Percentiles rank a stretch among this genome's conserved stretches.
Conservation (phyloP, 768 basidiomycete genomes). For the Agaricus blazei region DNA sequence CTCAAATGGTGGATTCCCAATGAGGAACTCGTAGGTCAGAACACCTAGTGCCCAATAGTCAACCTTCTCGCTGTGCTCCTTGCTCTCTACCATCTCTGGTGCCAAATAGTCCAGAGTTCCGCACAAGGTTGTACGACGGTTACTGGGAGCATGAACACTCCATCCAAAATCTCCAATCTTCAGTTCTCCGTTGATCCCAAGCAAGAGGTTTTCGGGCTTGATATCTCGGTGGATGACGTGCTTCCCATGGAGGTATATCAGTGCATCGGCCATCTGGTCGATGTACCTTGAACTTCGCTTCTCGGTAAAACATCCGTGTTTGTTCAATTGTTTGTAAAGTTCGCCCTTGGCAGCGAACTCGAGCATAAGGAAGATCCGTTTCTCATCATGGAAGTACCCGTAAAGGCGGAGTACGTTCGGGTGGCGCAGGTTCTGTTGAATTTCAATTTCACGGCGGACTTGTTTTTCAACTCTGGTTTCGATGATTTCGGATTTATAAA, state of each 20-base stretch:
- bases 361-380: slow-evolving; percentile 96
- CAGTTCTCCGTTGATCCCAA: slow-evolving; percentile 93
- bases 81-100: slow-evolving; percentile 96
- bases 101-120: slow-evolving; percentile 96
- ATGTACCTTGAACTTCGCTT: slow-evolving; percentile 86
- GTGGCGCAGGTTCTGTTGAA: slow-evolving; percentile 93
- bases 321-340: slow-evolving; percentile 91
- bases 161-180: slow-evolving; percentile 99
- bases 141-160: slow-evolving; percentile 94
- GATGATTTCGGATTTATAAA: slow-evolving; percentile 96
- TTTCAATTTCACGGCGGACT: slow-evolving; percentile 95
- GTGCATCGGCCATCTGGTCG: slow-evolving; percentile 96
- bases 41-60: slow-evolving; percentile 98
- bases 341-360: slow-evolving; percentile 98
- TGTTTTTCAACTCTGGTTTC: slow-evolving; percentile 93
- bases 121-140: slow-evolving; percentile 85
- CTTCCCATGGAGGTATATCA: slow-evolving; percentile 87
- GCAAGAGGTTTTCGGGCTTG: slow-evolving; percentile 94
- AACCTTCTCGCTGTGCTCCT: slow-evolving; percentile 83
- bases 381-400: slow-evolving; percentile 97
- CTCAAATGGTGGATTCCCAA: slow-evolving; percentile 78
- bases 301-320: slow-evolving; percentile 84
- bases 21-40: slow-evolving; percentile 92
- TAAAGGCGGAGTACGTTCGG: slow-evolving; percentile 92
- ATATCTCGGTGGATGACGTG: slow-evolving; percentile 99